A percentile compares a stretch with the other conserved stretches of the same genome.
These are phyloP conservation scores for Plasmodium falciparum DNA, from an alignment of 169 alveolate genomes.

Conservation along the genomic window DNA sequence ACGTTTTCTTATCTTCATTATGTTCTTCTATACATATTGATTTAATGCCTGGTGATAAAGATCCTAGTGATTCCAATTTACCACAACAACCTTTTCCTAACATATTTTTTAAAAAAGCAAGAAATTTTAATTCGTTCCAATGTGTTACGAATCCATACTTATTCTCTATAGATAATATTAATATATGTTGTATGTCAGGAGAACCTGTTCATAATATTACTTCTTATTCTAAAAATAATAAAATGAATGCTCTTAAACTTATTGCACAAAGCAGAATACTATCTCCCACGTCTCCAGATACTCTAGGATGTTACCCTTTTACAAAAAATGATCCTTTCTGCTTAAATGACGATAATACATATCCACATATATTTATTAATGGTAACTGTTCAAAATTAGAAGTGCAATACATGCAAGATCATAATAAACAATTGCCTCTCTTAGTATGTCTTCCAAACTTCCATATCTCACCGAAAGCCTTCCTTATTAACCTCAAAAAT, in stretches of 20 bases:
- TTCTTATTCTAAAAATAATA: constrained; percentile 53
- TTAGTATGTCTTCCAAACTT: constrained; percentile 66
- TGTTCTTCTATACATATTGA: constrained; percentile 67
- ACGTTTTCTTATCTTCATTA: constrained; percentile 32
- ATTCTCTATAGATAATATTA: constrained; percentile 77
- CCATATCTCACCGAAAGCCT: constrained; percentile 34
- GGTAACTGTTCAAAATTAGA: constrained; percentile 75
- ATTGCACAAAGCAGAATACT: constrained; percentile 79
- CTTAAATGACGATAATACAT: constrained; percentile 57
- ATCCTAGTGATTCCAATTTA: constrained; percentile 78
- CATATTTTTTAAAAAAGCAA: constrained; percentile 71
- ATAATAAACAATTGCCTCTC: constrained; percentile 23
- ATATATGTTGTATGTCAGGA: constrained; percentile 82
- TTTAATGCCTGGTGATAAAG: constrained; percentile 81
- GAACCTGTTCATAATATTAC: constrained; percentile 80
- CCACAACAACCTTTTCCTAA: constrained; percentile 85
- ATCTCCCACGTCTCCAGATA: constrained; percentile 86
- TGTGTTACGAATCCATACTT: constrained; percentile 82
- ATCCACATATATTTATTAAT: constrained; percentile 79
- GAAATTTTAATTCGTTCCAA: constrained; percentile 51
- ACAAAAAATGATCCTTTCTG: constrained; percentile 79
- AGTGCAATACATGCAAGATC: constrained; percentile 22
- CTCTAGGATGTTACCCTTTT: constrained; percentile 83
- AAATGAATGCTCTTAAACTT: constrained; percentile 72
- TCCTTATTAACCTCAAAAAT: constrained; percentile 45